Evolutionary conservation across 345 rosid genomes (phyloP).

Genomic region (Geranium brycei): DNA sequence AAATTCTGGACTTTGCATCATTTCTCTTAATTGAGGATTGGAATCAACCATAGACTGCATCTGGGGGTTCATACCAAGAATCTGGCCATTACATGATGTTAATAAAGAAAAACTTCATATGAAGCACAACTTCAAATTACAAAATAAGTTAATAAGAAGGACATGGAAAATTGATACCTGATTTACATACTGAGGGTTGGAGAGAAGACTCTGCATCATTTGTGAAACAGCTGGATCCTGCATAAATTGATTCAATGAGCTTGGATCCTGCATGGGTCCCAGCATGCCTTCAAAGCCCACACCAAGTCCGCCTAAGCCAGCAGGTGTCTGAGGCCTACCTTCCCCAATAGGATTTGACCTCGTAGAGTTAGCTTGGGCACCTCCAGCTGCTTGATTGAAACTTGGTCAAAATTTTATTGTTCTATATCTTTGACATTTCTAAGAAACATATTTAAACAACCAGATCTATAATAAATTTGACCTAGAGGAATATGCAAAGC

Average conservation of each 20-base stretch:
- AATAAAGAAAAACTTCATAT: constrained; percentile 2
- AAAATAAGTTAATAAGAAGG: not conserved
- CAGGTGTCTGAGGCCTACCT: constrained; percentile 40
- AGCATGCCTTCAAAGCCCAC: constrained; percentile 39
- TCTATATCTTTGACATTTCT: not conserved
- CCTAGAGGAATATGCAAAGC: not conserved
- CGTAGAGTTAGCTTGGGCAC: constrained; percentile 33
- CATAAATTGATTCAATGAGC: constrained; percentile 34
- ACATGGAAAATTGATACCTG: constrained; percentile 29
- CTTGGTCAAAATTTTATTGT: not conserved
- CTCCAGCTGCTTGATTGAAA: constrained; percentile 26
- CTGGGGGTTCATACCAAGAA: constrained; percentile 51
- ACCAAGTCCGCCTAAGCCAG: constrained; percentile 45
- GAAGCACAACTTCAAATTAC: not conserved
- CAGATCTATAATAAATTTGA: no score
- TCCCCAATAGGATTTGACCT: constrained; percentile 32
- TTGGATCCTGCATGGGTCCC: constrained; percentile 32
- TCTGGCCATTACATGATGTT: constrained; percentile 18
- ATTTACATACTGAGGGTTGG: constrained; percentile 54
- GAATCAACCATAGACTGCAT: constrained; percentile 40
- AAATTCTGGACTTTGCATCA: constrained; percentile 60
- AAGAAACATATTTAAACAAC: not conserved
- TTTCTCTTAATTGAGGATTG: constrained; percentile 54
- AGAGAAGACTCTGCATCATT: constrained; percentile 51
- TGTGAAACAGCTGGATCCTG: constrained; percentile 61